Evolutionary conservation across 2,329 filamentous ascomycete genomes (phyloP), one percentile per base, ranked within the genome.

Genomic region (Aulographum hederae): DNA sequence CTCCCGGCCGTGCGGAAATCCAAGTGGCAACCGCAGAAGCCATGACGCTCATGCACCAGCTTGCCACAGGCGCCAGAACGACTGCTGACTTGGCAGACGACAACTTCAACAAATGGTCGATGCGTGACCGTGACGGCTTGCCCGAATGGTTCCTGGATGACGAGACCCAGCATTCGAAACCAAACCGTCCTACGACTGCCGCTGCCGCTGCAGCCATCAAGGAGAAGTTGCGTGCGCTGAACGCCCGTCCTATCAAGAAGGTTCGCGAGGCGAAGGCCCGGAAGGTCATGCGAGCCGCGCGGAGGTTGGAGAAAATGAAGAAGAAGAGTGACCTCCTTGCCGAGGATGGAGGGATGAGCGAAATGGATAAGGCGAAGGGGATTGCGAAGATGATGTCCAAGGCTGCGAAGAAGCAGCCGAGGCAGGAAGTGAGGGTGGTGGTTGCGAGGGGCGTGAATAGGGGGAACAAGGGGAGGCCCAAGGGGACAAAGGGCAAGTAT

Each of bases 11-110:
- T 33, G 50, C 54, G 66, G 85, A 94, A 49, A 92, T 98, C 55
- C 84, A 95, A 51, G 95, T 98, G 46, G 92, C 95, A 47, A 98
- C 89, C n/a, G 89, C 84, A 4, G 89, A 98, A 61, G 89, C 91
- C 40, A 98, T 98, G 89, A 91, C 86, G 1, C 67, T 98, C 12
- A 91, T 89, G 1, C 89, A 95, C 41, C 71, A 82, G 47, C 74
- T 98, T 36, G 89, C 85, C 3, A 82, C 78, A 0, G 86, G 86
- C 28, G 68, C 86, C 49, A 85, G 77, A 53, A 78, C 75, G 1
- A 77, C 70, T 28, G 56, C 77, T 34, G 81, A 94, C 43, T 60
- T 93, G 4, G 60, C 86, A 28, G 91, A 98, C 46, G 86, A 95
- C 38, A 76, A 74, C 26, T 98, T 89, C 67, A 94, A 93, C 62